These are phyloP conservation scores for Populus hybrid DNA, from an alignment of 441 rosid species.

Conservation along the genomic window DNA sequence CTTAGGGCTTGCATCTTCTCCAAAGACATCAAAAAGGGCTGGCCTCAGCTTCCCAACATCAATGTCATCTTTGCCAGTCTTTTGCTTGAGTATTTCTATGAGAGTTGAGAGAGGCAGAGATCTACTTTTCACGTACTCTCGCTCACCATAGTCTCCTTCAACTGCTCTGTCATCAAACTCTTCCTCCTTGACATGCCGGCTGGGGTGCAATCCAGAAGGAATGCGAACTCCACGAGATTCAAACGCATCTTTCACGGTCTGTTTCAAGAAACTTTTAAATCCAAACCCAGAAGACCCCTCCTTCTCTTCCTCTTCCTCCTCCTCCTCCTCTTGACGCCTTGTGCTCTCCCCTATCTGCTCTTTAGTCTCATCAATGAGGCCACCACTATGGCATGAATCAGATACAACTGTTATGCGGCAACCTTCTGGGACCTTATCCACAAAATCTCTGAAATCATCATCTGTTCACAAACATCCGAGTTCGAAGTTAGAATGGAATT, in stretches of 20 bases:
- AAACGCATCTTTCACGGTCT: slow-evolving; percentile 45
- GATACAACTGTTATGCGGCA: slow-evolving; percentile 73
- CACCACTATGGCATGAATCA: slow-evolving; percentile 94
- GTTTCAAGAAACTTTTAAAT: slow-evolving; percentile 54
- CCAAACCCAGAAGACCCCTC: slow-evolving; percentile 39
- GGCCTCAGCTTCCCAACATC: slow-evolving; percentile 89
- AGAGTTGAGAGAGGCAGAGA: slow-evolving; percentile 76
- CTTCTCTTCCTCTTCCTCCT: slow-evolving; percentile 15
- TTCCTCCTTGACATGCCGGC: slow-evolving; percentile 25
- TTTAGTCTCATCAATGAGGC: slow-evolving; percentile 79
- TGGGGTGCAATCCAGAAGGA: slow-evolving; percentile 47
- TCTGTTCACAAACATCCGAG: slow-evolving; percentile 37
- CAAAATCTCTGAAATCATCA: slow-evolving; percentile 89
- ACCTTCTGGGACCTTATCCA: slow-evolving; percentile 64
- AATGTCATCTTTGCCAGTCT: slow-evolving; percentile 89
- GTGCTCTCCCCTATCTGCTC: slow-evolving; percentile 97
- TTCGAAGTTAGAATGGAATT: not conserved
- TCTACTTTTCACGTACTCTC: slow-evolving; percentile 53
- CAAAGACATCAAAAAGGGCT: slow-evolving; percentile 73
- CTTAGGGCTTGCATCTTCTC: slow-evolving; percentile 90
- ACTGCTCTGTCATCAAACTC: slow-evolving; percentile 34
- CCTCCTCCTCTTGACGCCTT: slow-evolving; percentile 31
- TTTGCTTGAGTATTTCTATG: slow-evolving; percentile 77
- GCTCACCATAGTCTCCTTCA: slow-evolving; percentile 45
- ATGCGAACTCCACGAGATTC: slow-evolving; percentile 61